Evolutionary conservation across 2,329 filamentous ascomycete species (phyloP), one percentile per base, ranked within the genome.

Genomic region (Acrodontium crateriforme): DNA sequence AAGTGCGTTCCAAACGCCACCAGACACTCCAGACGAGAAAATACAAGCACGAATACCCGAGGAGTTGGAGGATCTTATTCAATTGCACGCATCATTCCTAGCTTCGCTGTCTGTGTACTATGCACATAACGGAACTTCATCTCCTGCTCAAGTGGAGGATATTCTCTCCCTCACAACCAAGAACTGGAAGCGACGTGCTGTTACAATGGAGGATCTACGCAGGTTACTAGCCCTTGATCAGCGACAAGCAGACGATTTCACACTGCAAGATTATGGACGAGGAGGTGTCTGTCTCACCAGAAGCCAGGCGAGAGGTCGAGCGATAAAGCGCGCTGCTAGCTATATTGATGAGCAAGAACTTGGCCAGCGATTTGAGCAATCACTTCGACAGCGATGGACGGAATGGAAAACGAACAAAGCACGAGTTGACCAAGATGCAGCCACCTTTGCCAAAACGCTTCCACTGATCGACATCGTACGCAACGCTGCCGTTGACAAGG

Each of bases 381-480:
- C 55, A 9, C 38, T 71, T 23, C 53, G 61, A 24, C 39, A 52
- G 10, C 41, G 58, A 9, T 71, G 62, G 63, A 50, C 44, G 6
- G 47, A 49, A 26, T 60, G 58, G 51, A 54, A 36, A 11, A 29
- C 32, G 4, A 32, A 23, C 18, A 37, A 37, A 6, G 35, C 56
- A 53, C 29, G 55, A 55, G 42, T 45, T 23, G 55, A 60, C 18
- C 42, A 54, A 9, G 37, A 55, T 35, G 39, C 52, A 21, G 43
- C 47, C 20, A 47, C 57, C 57, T 81, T 77, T 37, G 49, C 81
- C 24, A 47, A 54, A 19, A 57, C 60, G 16, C 59, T 80, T 5
- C 71, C 73, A 12, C 58, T 69, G 30, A 64, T 65, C 6, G 46
- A 63, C 3, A 60, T 78, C 39, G 58, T 58, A 6, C 52, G 56